phyloP scores from a whole-genome alignment of 169 alveolate genomes.

The Plasmodium reichenowi region DNA sequence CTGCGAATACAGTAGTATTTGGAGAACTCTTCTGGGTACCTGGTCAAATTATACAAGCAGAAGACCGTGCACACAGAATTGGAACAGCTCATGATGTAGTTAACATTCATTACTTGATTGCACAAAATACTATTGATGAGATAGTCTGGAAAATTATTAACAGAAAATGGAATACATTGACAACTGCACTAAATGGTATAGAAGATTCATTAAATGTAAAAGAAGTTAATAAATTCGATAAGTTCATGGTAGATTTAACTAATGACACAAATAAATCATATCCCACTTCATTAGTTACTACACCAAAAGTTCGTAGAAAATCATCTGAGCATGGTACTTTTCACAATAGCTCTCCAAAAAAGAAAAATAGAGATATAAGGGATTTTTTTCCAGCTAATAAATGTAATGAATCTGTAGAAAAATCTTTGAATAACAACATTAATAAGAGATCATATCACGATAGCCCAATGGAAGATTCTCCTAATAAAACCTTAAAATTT shows the following conservation, averaged over 20 bases:
- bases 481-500: constrained; percentile 6
- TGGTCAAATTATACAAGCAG: constrained; percentile 97
- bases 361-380: constrained; percentile 41
- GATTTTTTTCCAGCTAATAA: constrained; percentile 28
- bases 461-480: constrained; percentile 20
- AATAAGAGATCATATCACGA: constrained; percentile 31
- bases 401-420: constrained; percentile 29
- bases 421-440: background rate
- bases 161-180: constrained; percentile 87
- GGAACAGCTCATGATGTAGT: constrained; percentile 90
- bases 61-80: constrained; percentile 98
- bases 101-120: constrained; percentile 90
- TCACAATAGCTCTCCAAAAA: background rate
- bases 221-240: constrained; percentile 63
- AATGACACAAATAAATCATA: constrained; percentile 62
- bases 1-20: constrained; percentile 97
- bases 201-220: constrained; percentile 74
- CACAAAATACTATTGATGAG: constrained; percentile 89
- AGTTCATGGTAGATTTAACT: constrained; percentile 62
- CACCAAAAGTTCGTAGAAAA: constrained; percentile 43
- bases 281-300: constrained; percentile 52
- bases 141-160: constrained; percentile 85
- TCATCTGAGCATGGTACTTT: constrained; percentile 38
- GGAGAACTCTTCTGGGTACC: constrained; percentile 99
- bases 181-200: constrained; percentile 85